A percentile compares a stretch with the other conserved stretches of the same genome.
Conservation (phyloP, 2,329 filamentous ascomycete species). For the Neofusicoccum parvum region DNA sequence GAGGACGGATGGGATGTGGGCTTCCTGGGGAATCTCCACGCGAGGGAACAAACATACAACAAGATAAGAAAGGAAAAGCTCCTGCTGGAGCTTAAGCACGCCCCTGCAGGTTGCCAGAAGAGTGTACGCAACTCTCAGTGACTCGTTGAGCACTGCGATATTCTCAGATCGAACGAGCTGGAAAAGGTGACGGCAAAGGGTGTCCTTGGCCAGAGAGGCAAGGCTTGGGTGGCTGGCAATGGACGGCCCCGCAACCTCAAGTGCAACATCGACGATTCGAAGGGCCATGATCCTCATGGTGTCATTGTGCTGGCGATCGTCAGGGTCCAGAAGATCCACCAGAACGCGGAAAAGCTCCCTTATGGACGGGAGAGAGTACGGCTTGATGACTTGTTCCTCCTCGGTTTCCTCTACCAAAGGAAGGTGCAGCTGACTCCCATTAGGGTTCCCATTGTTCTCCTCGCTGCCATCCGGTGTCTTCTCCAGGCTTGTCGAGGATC, state of each 20-base stretch:
- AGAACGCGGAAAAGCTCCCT: constrained; percentile 91
- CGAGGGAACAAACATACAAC: constrained; percentile 91
- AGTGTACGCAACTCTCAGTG: constrained; percentile 87
- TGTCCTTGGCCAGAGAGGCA: constrained; percentile 86
- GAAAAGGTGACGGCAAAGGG: constrained; percentile 90
- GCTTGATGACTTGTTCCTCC: constrained; percentile 64
- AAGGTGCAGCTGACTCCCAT: constrained; percentile 48
- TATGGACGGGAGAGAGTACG: constrained; percentile 93
- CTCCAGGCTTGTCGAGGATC: constrained; percentile 36
- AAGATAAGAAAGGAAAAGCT: constrained; percentile 91
- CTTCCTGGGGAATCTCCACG: constrained; percentile 90
- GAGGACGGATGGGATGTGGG: constrained; percentile 84
- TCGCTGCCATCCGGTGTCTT: constrained; percentile 39
- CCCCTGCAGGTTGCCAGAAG: constrained; percentile 86
- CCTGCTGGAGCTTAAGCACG: constrained; percentile 93
- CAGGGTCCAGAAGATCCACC: constrained; percentile 89
- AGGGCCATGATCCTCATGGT: constrained; percentile 97
- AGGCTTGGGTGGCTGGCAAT: constrained; percentile 91
- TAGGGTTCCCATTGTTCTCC: constrained; percentile 38
- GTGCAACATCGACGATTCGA: constrained; percentile 92
- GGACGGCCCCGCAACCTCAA: constrained; percentile 93
- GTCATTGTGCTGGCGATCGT: constrained; percentile 90
- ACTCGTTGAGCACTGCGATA: constrained; percentile 91
- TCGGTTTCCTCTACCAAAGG: constrained; percentile 44
- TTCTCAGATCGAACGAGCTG: constrained; percentile 96